Evolutionary conservation across 2,329 filamentous ascomycete species (phyloP).

Genomic region (Tolypocladium amazonense): DNA sequence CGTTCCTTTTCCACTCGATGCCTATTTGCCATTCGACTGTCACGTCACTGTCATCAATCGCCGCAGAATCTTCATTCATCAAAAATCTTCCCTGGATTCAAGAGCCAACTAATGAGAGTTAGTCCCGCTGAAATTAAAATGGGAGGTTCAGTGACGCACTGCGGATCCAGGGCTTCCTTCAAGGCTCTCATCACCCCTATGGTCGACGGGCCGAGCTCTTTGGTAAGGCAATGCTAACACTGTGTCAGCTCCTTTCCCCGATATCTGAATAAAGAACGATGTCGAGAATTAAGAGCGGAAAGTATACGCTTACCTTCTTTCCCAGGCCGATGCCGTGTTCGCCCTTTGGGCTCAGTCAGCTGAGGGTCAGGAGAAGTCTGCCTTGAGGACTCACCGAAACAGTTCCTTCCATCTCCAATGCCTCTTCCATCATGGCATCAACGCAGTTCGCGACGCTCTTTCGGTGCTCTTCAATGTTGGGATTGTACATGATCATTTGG

Average conservation of each 20-base stretch:
- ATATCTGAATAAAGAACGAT: background rate
- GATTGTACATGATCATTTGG: conserved; percentile 30
- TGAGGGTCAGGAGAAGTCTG: background rate
- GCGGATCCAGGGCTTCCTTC: conserved; percentile 52
- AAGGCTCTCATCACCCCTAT: conserved; percentile 57
- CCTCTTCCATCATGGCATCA: conserved; percentile 59
- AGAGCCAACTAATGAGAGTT: conserved; percentile 37
- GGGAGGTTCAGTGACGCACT: conserved; percentile 9
- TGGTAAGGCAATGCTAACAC: conserved; percentile 36
- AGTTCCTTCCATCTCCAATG: conserved; percentile 60
- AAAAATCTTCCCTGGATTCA: conserved; percentile 63
- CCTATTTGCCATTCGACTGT: background rate
- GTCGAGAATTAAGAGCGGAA: background rate
- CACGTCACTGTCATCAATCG: background rate
- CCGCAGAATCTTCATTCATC: conserved; percentile 23
- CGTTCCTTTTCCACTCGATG: background rate
- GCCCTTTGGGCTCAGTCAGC: conserved; percentile 22
- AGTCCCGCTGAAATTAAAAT: background rate
- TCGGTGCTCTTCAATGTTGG: conserved; percentile 46
- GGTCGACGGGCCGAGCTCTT: conserved; percentile 53
- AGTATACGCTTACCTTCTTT: conserved; percentile 40
- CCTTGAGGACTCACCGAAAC: conserved; percentile 43
- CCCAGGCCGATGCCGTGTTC: conserved; percentile 63
- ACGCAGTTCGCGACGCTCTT: conserved; percentile 47
- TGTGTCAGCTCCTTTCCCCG: background rate